These are phyloP conservation scores for Cadophora gregata DNA, from an alignment of 2,329 filamentous ascomycete species.

Conservation along the genomic window DNA sequence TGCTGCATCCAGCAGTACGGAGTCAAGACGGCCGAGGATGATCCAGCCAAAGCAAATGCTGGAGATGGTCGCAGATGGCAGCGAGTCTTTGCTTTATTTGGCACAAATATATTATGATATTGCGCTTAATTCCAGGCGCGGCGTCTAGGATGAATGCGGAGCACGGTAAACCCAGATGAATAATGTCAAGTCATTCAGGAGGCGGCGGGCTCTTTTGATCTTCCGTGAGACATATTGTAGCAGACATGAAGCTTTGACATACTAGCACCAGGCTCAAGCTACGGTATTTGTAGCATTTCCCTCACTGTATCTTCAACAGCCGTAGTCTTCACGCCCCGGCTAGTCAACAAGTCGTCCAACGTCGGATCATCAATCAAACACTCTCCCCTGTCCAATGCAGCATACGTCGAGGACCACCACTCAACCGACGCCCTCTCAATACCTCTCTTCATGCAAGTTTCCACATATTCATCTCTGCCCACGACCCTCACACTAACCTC, in stretches of 20 bases:
- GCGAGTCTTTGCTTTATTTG: constrained; percentile 68
- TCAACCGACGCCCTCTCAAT: constrained; percentile 30
- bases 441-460: constrained; percentile 33
- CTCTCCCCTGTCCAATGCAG: constrained; percentile 33
- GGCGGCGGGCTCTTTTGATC: neutral
- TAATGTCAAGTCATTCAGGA: neutral
- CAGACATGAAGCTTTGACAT: neutral
- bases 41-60: constrained; percentile 52
- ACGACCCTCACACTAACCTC: constrained; percentile 32
- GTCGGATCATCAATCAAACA: constrained; percentile 36
- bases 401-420: constrained; percentile 37
- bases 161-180: neutral
- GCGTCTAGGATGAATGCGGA: neutral
- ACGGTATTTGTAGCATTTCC: constrained; percentile 27
- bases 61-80: constrained; percentile 61
- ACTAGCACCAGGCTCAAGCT: neutral
- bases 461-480: constrained; percentile 32
- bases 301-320: constrained; percentile 34
- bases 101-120: constrained; percentile 60
- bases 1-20: constrained; percentile 79
- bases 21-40: constrained; percentile 50
- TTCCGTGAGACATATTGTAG: neutral
- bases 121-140: too few relatives aligned
- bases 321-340: constrained; percentile 25
- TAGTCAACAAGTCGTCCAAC: constrained; percentile 30